Evolutionary conservation across 805 yeast genomes (phyloP).

Genomic region (Kluyveromyces wickerhamii): DNA sequence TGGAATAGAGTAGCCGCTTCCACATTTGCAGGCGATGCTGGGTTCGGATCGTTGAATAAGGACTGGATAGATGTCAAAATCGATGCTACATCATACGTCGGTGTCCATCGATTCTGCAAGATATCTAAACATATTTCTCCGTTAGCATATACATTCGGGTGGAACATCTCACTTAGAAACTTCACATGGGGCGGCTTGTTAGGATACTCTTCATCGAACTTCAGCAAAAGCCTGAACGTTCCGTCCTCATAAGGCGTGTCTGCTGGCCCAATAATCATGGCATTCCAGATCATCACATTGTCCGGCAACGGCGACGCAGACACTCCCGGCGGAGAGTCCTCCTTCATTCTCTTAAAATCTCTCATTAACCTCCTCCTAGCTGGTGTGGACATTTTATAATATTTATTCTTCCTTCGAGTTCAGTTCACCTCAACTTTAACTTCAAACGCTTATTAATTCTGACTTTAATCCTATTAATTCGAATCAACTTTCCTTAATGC

Average conservation of each 20-base stretch:
- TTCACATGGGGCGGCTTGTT: constrained; percentile 93
- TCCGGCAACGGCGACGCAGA: constrained; percentile 96
- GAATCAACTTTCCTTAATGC: no score
- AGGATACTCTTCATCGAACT: constrained; percentile 95
- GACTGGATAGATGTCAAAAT: constrained; percentile 90
- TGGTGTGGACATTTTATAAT: constrained; percentile 75
- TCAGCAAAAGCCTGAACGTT: constrained; percentile 76
- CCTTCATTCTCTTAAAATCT: constrained; percentile 95
- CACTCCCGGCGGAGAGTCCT: constrained; percentile 96
- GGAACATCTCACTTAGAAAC: constrained; percentile 91
- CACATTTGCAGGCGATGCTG: constrained; percentile 93
- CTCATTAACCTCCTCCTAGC: constrained; percentile 99
- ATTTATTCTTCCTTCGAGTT: no score
- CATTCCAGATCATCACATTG: constrained; percentile 96
- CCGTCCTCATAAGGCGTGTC: constrained; percentile 99
- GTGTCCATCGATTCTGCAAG: constrained; percentile 95
- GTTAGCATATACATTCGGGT: constrained; percentile 91
- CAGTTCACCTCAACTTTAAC: no score
- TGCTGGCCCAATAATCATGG: constrained; percentile 94
- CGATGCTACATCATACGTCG: constrained; percentile 95
- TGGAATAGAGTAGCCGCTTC: constrained; percentile 94
- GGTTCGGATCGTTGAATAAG: constrained; percentile 90
- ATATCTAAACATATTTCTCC: constrained; percentile 96
- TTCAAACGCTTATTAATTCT: no score
- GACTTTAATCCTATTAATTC: no score